Evolutionary conservation across 306 rosid species (phyloP), one percentile per base, ranked within the genome.

Genomic region (Castanea mollissima): DNA sequence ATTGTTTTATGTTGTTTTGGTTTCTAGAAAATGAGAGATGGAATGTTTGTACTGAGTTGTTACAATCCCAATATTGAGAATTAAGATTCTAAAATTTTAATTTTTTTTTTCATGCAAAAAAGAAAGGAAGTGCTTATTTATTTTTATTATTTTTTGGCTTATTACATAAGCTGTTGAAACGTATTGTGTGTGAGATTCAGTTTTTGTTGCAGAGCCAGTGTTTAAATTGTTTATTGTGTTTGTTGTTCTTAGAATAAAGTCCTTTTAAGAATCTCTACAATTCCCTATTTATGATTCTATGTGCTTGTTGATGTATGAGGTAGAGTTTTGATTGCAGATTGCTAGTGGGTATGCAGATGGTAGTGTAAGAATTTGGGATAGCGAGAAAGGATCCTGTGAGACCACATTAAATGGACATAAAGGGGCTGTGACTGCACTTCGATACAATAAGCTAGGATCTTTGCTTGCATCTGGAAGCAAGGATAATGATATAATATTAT

Each of bases 401-500:
- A 87, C 92, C 56, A 94, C 97, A 5, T 84, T 94, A 77, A 89
- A 92, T 89, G 99, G 99, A 74, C 99, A 95, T 83, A 92, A 89
- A 74, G 95, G 94, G 65, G 98, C 98, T 74, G 96, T 95, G 4
- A 87, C 94, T 57, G 91, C 91, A 55, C 93, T 95, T 79, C 85
- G 87, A 58, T 95, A 83, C 81, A 93, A 91, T 74, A 85, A 92
- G 85, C 73, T 81, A 55, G 98, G 92, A 25, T 91, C 97, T 7
- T 70, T 89, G 76, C 95, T 95, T 27, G 97, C 99, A 10, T 94
- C 97, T 77, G 99, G 99, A 68, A 90, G 99, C 84, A 95, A 91
- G 85, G 99, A 95, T 77, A 87, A 87, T 59, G 98, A 95, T 82
- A 76, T 92, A 78, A 92, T 92, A 78, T 56, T 92, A 44, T 95